phyloP scores from a whole-genome alignment of 306 rosid species.

The Pterocarpus macrocarpus region DNA sequence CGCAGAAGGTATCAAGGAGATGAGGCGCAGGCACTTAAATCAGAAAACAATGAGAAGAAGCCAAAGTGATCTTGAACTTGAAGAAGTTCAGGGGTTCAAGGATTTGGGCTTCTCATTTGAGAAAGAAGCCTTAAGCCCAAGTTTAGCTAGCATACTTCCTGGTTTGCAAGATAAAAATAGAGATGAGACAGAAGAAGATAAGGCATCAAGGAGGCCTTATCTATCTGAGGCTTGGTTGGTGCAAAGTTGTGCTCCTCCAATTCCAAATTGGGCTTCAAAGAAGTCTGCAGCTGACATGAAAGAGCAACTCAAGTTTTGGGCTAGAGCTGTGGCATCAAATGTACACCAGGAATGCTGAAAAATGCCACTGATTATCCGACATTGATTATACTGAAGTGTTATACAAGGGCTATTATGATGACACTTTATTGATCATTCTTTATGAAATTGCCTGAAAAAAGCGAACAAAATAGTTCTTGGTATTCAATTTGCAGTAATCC shows the following conservation, averaged over 20 bases:
- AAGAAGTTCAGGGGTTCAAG: slow-evolving; percentile 93
- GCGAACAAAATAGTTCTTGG: slow-evolving; percentile 1
- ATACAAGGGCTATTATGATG: slow-evolving; percentile 11
- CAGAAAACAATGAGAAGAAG: slow-evolving; percentile 68
- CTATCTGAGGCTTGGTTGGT: slow-evolving; percentile 90
- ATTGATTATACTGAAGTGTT: slow-evolving; percentile 1
- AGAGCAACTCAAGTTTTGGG: slow-evolving; percentile 91
- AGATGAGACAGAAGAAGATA: slow-evolving; percentile 59
- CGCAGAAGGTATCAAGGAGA: slow-evolving; percentile 60
- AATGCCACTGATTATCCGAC: background rate
- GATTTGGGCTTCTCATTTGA: slow-evolving; percentile 95
- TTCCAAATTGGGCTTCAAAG: slow-evolving; percentile 65
- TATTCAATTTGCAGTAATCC: slow-evolving; percentile 16
- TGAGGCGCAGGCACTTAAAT: slow-evolving; percentile 51
- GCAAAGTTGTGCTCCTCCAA: slow-evolving; percentile 67
- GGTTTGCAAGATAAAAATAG: slow-evolving; percentile 75
- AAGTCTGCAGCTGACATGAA: slow-evolving; percentile 73
- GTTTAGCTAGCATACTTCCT: slow-evolving; percentile 77
- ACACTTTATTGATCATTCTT: slow-evolving; percentile 40
- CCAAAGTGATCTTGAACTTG: slow-evolving; percentile 77
- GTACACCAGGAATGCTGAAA: slow-evolving; percentile 65
- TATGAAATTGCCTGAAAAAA: slow-evolving; percentile 29
- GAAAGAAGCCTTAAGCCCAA: slow-evolving; percentile 64
- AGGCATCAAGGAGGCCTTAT: slow-evolving; percentile 71
- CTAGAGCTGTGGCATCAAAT: slow-evolving; percentile 85